These are phyloP conservation scores for Mucor indicus DNA, from an alignment of 371 early-diverging fungal species.

Conservation along the genomic window DNA sequence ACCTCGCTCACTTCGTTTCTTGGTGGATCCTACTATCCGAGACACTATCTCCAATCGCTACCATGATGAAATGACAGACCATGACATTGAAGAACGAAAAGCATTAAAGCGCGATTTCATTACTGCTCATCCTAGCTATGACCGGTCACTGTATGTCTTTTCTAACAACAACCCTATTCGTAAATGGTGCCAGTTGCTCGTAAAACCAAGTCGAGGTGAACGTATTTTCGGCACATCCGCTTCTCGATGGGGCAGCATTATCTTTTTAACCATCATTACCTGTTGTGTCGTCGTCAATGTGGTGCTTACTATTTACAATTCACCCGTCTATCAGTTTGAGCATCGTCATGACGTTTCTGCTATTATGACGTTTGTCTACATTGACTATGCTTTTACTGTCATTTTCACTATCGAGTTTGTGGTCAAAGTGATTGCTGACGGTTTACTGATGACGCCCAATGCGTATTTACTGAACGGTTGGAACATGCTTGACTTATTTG, in stretches of 20 bases:
- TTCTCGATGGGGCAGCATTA: constrained; percentile 32
- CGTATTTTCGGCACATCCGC: constrained; percentile 53
- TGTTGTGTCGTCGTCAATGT: constrained; percentile 51
- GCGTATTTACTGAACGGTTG: constrained; percentile 63
- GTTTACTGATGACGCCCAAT: constrained; percentile 64
- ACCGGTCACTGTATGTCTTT: constrained; percentile 58
- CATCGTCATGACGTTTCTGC: constrained; percentile 31
- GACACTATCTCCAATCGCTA: constrained; percentile 24
- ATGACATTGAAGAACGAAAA: constrained; percentile 43
- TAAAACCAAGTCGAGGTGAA: constrained; percentile 52
- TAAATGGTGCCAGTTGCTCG: constrained; percentile 55
- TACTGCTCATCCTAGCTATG: constrained; percentile 60
- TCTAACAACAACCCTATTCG: constrained; percentile 50
- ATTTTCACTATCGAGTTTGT: constrained; percentile 63
- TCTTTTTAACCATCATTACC: constrained; percentile 46
- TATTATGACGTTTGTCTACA: constrained; percentile 14
- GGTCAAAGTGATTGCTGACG: constrained; percentile 65
- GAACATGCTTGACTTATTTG: constrained; percentile 68
- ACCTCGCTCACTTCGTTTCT: constrained; percentile 22
- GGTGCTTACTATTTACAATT: constrained; percentile 52
- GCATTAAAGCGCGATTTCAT: constrained; percentile 56
- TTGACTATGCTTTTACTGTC: constrained; percentile 53
- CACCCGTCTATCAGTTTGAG: constrained; percentile 52
- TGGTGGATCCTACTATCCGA: constrained; percentile 26
- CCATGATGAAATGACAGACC: constrained; percentile 26